A percentile compares a stretch with the other conserved stretches of the same genome.
phyloP scores from a whole-genome alignment of 2,329 filamentous ascomycete species.

The Drechslerella coelobrocha region DNA sequence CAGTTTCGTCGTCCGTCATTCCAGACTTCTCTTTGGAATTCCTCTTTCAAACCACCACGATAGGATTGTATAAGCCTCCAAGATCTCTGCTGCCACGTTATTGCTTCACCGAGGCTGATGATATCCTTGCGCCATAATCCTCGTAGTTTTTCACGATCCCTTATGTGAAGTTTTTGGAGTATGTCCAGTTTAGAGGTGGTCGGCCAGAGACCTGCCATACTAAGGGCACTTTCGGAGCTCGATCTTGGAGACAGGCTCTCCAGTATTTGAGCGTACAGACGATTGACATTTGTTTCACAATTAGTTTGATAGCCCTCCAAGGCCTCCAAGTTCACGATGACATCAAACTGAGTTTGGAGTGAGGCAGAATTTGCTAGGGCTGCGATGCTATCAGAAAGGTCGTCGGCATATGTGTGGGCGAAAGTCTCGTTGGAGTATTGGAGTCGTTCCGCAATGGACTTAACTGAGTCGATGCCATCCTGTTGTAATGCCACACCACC shows the following conservation, averaged over 20 bases:
- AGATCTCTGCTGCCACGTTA: conserved; percentile 29
- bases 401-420: conserved; percentile 7
- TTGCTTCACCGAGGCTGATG: conserved; percentile 15
- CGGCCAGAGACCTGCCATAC: conserved; percentile 46
- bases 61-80: neutral
- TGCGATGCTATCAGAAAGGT: conserved; percentile 12
- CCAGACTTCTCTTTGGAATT: conserved; percentile 14
- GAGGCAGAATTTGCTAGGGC: too few relatives aligned
- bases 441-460: neutral
- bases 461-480: neutral
- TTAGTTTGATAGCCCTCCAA: neutral
- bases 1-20: conserved; percentile 17
- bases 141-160: neutral
- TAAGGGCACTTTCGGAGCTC: neutral
- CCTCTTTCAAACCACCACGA: neutral
- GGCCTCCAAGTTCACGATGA: too few relatives aligned
- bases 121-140: conserved; percentile 5
- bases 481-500: too few relatives aligned
- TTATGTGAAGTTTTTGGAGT: conserved; percentile 11
- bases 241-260: neutral
- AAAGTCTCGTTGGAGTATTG: neutral
- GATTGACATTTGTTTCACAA: neutral
- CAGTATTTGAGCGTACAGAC: neutral
- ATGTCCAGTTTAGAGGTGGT: neutral
- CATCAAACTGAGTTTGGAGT: too few relatives aligned